A percentile compares a stretch with the other conserved stretches of the same genome.
These are phyloP conservation scores for Chlamydomonas incerta DNA, from an alignment of 139 green algal species.

Conservation along the genomic window DNA sequence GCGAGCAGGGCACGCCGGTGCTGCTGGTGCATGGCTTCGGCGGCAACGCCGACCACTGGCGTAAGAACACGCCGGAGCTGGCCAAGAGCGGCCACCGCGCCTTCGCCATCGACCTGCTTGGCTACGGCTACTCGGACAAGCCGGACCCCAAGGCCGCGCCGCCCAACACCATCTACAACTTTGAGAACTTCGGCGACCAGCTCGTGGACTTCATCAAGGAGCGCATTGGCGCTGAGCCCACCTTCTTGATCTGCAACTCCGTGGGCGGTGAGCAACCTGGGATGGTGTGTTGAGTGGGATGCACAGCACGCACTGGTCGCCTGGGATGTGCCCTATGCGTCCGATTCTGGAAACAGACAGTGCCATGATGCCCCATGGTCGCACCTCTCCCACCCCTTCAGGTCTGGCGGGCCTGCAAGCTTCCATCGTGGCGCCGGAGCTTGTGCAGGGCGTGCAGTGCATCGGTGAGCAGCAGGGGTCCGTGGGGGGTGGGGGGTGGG, in stretches of 20 bases:
- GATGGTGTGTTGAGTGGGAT: no score
- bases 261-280: slow-evolving; percentile 85
- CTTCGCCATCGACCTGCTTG: slow-evolving; percentile 94
- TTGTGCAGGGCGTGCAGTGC: slow-evolving; percentile 81
- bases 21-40: slow-evolving; percentile 95
- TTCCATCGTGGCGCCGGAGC: slow-evolving; percentile 53
- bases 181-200: slow-evolving; percentile 76
- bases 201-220: slow-evolving; percentile 83
- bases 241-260: slow-evolving; percentile 89
- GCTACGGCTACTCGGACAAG: slow-evolving; percentile 89
- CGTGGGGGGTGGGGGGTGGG: no score
- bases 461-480: no score
- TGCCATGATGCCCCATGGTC: no score
- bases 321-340: no score
- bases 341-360: no score
- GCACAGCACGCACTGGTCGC: no score
- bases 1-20: slow-evolving; percentile 38
- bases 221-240: slow-evolving; percentile 64
- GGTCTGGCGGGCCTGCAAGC: slow-evolving; percentile 62
- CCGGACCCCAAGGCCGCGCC: slow-evolving; percentile 53
- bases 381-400: slow-evolving; percentile 10
- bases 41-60: slow-evolving; percentile 90
- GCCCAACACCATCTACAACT: slow-evolving; percentile 55
- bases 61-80: slow-evolving; percentile 88
- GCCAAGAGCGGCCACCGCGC: slow-evolving; percentile 55